Percentiles rank a stretch among this genome's conserved stretches.
Evolutionary conservation across 768 basidiomycete species (phyloP).

Genomic region (Hygrophoropsis aurantiaca): DNA sequence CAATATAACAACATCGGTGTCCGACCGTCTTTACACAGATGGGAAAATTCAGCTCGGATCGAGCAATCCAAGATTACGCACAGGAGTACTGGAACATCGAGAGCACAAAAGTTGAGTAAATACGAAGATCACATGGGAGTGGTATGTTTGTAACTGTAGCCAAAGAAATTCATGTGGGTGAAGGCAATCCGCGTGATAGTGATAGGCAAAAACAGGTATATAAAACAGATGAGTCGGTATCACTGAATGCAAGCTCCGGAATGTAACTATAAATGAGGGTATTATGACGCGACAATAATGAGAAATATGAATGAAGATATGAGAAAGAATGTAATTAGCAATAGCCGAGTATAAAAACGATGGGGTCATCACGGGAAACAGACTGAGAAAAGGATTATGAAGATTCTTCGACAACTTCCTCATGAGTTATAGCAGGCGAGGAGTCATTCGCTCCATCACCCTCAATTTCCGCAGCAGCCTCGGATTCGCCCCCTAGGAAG

Average conservation of each 20-base stretch:
- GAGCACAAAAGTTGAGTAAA: constrained; percentile 33
- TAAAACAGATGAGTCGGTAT: not conserved
- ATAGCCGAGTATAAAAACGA: too few species aligned
- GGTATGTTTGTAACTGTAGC: not conserved
- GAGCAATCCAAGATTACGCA: constrained; percentile 90
- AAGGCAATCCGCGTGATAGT: too few species aligned
- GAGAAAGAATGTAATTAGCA: constrained; percentile 5
- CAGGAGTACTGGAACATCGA: constrained; percentile 86
- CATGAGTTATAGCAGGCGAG: too few species aligned
- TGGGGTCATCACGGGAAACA: too few species aligned
- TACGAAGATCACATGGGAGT: not conserved
- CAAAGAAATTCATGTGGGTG: too few species aligned
- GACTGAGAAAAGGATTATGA: too few species aligned
- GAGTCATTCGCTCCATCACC: too few species aligned
- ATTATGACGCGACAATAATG: constrained; percentile 5
- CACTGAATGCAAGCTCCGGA: constrained; percentile 10
- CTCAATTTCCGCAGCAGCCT: not conserved
- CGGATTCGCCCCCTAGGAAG: not conserved
- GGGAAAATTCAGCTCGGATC: constrained; percentile 96
- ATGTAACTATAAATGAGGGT: constrained; percentile 10
- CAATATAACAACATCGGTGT: not conserved
- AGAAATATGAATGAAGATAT: constrained; percentile 6
- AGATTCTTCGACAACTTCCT: too few species aligned
- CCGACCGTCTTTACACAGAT: constrained; percentile 47
- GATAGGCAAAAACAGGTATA: too few species aligned